Percentiles rank a stretch among this genome's conserved stretches.
Conservation (phyloP, 805 yeast genomes). For the Gaillardinia entomophila region DNA sequence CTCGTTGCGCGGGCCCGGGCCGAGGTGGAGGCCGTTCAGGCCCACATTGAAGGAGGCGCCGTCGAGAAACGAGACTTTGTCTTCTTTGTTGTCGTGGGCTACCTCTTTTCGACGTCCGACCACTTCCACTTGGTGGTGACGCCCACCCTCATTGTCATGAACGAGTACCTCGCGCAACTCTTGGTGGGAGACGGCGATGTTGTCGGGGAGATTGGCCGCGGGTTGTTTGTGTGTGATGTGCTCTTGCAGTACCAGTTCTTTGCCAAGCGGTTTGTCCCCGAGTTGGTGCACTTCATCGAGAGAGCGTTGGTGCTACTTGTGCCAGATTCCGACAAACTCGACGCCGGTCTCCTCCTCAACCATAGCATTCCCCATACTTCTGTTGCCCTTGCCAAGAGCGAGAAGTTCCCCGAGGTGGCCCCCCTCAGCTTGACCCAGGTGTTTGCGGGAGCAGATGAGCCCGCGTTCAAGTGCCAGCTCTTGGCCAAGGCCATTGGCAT, state of each 20-base stretch:
- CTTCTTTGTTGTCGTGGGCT: constrained; percentile 67
- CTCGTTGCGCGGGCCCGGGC: constrained; percentile 60
- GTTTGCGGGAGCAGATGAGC: constrained; percentile 5
- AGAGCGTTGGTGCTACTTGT: constrained; percentile 41
- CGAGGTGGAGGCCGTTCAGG: constrained; percentile 51
- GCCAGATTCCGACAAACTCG: constrained; percentile 27
- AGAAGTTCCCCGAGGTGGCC: constrained; percentile 6
- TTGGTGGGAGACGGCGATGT: constrained; percentile 20
- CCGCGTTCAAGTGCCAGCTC: constrained; percentile 19
- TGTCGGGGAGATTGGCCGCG: constrained; percentile 45
- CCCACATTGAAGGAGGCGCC: constrained; percentile 33
- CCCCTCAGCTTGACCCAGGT: constrained; percentile 5
- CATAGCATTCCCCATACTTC: background rate
- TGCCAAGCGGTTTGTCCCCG: constrained; percentile 81
- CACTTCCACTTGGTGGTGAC: constrained; percentile 89
- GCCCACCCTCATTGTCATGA: constrained; percentile 69
- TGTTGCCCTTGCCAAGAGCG: constrained; percentile 9
- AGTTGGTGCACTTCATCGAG: constrained; percentile 55
- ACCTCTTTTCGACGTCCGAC: constrained; percentile 88
- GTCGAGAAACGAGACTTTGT: constrained; percentile 46
- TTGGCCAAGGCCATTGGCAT: constrained; percentile 25
- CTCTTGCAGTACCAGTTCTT: constrained; percentile 69
- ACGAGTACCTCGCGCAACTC: constrained; percentile 50
- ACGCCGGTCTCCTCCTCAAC: background rate
- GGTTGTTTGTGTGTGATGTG: constrained; percentile 61